Conservation (phyloP, 257 asterid species). For the Lycium ferocissimum region DNA sequence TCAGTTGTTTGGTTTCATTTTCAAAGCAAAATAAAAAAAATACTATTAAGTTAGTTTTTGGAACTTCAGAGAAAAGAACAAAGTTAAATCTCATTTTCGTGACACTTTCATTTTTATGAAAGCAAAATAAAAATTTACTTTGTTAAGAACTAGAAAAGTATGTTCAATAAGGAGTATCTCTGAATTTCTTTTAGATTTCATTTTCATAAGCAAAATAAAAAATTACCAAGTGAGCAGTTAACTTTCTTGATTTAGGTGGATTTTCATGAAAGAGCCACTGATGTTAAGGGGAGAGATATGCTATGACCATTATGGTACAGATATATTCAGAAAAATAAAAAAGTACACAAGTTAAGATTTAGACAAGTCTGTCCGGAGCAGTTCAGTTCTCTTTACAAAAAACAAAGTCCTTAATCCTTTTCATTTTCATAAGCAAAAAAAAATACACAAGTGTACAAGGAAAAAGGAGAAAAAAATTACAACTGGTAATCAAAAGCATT, state of each 20-base stretch:
- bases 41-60: no score
- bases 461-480: slow-evolving; percentile 10
- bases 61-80: no score
- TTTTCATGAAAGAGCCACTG: neutral
- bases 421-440: neutral
- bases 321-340: slow-evolving; percentile 5
- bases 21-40: no score
- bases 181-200: neutral
- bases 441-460: no score
- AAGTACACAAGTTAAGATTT: no score
- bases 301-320: neutral
- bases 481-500: neutral
- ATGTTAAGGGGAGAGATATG: neutral
- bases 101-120: neutral
- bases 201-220: no score
- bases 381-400: no score
- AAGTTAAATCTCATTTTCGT: no score
- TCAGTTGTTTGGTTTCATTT: no score
- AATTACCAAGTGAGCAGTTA: neutral
- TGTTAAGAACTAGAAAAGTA: no score
- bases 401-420: slow-evolving; percentile 29
- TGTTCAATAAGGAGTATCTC: neutral
- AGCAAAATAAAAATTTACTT: no score
- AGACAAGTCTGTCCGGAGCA: no score
- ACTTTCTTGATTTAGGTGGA: neutral